Evolutionary conservation across 2,329 filamentous ascomycete species (phyloP), one percentile per base, ranked within the genome.

Genomic region (Aureobasidium namibiae): DNA sequence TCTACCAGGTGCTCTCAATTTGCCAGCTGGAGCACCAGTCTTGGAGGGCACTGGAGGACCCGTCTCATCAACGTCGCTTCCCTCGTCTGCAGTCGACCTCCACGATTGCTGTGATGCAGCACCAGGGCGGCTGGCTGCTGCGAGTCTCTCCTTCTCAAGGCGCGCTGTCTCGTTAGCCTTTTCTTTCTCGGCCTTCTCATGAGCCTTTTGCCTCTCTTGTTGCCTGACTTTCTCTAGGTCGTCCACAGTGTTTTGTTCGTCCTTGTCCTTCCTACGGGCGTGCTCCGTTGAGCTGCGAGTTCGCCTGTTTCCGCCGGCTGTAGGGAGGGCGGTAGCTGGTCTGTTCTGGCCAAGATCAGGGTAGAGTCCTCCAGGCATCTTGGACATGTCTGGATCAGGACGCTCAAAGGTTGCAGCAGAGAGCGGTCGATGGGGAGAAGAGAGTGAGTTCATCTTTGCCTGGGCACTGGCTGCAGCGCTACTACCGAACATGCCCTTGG

Each of bases 401-500:
- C 39, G 39, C 24, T 52, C 46, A 18, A 52, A 53, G 8, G 57
- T 52, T 31, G 54, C 42, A 11, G 54, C 54, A 29, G 41, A 38
- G 18, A 57, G 54, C 16, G 46, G 57, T 26, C 48, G 56, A 16
- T 31, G 36, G 10, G 56, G 56, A 38, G 57, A 59, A 26, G 57
- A 33, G 16, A 80, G 74, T 31, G 76, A 76, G 62, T 85, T 82
- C 61, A 83, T 69, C 64, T 81, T 84, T 2, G 80, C 80, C 45
- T 83, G 80, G 46, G 81, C 81, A 62, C 82, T 82, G 13, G 80
- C 72, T 45, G 79, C 77, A 61, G 80, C 83, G 62, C 81, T 92
- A 65, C 88, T 95, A 18, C 87, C 90, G 63, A 96, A 86, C 50
- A 96, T 82, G 14, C 87, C 89, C 71, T 89, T 92, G 4, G 92